Conservation (phyloP, 345 rosid genomes). For the Eucalyptus sp. region DNA sequence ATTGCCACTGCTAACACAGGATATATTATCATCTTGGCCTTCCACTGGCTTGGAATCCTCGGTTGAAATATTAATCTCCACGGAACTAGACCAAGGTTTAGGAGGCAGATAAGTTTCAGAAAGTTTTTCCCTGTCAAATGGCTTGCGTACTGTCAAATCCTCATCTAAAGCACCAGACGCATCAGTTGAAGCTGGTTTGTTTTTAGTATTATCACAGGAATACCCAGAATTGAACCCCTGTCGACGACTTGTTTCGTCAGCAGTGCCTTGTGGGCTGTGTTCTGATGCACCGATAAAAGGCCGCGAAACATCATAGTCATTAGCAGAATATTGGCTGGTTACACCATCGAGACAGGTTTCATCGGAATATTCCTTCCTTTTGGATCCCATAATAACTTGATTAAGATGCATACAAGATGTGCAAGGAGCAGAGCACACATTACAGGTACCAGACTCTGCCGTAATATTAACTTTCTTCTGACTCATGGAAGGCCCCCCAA, state of each 20-base stretch:
- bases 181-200: background rate
- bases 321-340: constrained; percentile 48
- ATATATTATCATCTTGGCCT: constrained; percentile 45
- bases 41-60: constrained; percentile 30
- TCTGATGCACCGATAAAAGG: constrained; percentile 7
- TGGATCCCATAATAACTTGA: constrained; percentile 33
- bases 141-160: constrained; percentile 17
- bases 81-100: constrained; percentile 12
- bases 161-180: constrained; percentile 22
- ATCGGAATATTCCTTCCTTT: constrained; percentile 51
- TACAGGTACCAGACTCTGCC: constrained; percentile 72
- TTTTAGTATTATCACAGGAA: background rate
- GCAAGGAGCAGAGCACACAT: constrained; percentile 74
- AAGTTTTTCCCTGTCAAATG: constrained; percentile 10
- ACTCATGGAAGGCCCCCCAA: constrained; percentile 27
- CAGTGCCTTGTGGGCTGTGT: constrained; percentile 20
- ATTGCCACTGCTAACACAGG: constrained; percentile 29
- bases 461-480: constrained; percentile 22
- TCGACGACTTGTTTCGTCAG: constrained; percentile 60
- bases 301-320: constrained; percentile 27
- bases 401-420: constrained; percentile 72
- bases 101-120: constrained; percentile 12
- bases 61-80: constrained; percentile 15
- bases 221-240: constrained; percentile 9
- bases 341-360: constrained; percentile 40